Evolutionary conservation across 106 monocot genomes (phyloP).

Genomic region (Apostasia ramifera): DNA sequence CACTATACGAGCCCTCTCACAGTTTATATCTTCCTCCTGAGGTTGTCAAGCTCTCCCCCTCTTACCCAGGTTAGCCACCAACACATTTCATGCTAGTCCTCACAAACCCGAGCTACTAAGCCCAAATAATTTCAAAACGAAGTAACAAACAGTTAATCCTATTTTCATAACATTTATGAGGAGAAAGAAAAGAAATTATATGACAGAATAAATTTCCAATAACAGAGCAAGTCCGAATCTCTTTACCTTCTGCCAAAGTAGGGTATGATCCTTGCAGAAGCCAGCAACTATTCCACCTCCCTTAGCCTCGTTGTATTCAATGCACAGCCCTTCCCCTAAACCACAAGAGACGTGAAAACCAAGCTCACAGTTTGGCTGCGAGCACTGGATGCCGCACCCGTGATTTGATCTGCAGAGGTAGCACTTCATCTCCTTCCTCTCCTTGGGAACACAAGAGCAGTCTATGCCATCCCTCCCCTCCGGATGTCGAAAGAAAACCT

Average conservation of each 20-base stretch:
- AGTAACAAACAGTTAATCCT: not conserved
- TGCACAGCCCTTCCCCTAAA: slow-evolving; percentile 39
- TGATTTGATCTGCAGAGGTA: slow-evolving; percentile 35
- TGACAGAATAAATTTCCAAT: not conserved
- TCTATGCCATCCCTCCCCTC: slow-evolving; percentile 65
- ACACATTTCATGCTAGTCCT: too few relatives aligned
- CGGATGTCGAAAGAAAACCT: slow-evolving; percentile 77
- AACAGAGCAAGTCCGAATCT: not conserved
- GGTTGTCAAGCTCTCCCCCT: too few relatives aligned
- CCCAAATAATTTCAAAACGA: not conserved
- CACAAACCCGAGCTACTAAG: not conserved
- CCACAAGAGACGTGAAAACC: slow-evolving; percentile 82
- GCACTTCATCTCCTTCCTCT: slow-evolving; percentile 37
- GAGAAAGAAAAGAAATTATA: not conserved
- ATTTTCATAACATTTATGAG: too few relatives aligned
- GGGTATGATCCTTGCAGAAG: slow-evolving; percentile 67
- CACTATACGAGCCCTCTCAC: too few relatives aligned
- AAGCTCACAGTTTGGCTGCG: slow-evolving; percentile 61
- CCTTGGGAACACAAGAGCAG: slow-evolving; percentile 42
- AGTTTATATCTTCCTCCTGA: too few relatives aligned
- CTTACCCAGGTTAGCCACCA: too few relatives aligned
- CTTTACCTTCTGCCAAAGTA: slow-evolving; percentile 78
- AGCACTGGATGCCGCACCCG: slow-evolving; percentile 77
- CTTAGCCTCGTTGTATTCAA: slow-evolving; percentile 73
- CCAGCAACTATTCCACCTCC: slow-evolving; percentile 63